A percentile compares a stretch with the other conserved stretches of the same genome.
Conservation (phyloP, 2,329 filamentous ascomycete genomes). For the Rhinocladiella mackenziei region DNA sequence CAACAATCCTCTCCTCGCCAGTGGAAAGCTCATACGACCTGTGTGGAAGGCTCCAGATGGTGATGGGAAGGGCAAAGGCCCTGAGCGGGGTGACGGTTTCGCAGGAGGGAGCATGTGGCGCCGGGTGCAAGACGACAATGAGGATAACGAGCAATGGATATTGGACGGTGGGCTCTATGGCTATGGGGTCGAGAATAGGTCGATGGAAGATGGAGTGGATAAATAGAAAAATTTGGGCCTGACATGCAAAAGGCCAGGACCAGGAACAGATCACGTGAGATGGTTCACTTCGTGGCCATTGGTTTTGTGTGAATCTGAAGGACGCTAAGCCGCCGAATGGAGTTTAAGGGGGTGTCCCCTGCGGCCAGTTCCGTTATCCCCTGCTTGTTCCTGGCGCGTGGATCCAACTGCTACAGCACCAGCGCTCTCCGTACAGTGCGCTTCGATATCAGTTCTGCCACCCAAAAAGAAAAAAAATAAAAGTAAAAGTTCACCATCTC, state of each 20-base stretch:
- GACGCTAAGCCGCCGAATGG: too few species aligned
- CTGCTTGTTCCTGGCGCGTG: too few species aligned
- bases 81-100: slow-evolving; percentile 22
- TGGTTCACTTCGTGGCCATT: too few species aligned
- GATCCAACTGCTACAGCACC: not conserved
- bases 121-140: slow-evolving; percentile 44
- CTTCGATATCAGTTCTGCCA: not conserved
- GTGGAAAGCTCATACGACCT: slow-evolving; percentile 43
- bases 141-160: slow-evolving; percentile 48
- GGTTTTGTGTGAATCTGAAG: not conserved
- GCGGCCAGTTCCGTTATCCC: too few species aligned
- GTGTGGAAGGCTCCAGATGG: slow-evolving; percentile 41
- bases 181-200: slow-evolving; percentile 27
- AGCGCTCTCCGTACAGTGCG: not conserved
- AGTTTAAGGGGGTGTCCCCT: too few species aligned
- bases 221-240: too few species aligned
- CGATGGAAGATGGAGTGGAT: slow-evolving; percentile 26
- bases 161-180: slow-evolving; percentile 44
- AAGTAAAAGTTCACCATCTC: not conserved
- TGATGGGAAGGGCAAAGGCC: slow-evolving; percentile 25
- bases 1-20: slow-evolving; percentile 43
- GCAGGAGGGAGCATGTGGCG: slow-evolving; percentile 44
- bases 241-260: too few species aligned
- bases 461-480: not conserved
- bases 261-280: slow-evolving; percentile 10